Evolutionary conservation across 495 filamentous ascomycete genomes (phyloP), one percentile per base, ranked within the genome.

Genomic region (Penicillium ucsense): DNA sequence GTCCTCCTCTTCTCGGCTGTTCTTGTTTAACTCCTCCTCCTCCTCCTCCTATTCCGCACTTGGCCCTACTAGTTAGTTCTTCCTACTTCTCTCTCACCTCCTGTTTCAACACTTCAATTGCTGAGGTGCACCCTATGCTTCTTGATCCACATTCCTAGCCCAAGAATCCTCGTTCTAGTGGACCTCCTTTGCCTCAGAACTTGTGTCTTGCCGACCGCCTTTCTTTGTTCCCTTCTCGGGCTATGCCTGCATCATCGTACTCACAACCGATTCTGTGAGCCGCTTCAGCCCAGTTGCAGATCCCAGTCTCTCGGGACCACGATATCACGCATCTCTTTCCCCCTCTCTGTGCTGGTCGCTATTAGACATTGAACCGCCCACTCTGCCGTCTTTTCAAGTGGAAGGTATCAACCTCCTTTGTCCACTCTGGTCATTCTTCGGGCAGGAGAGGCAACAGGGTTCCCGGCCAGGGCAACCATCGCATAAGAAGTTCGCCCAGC

Each of bases 201-300:
- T 47, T 28, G 8, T 41, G 28, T 34, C 37, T 41, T 9, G 6
- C 8, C 6, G 28, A 29, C 43, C 27, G 28, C 33, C 32, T 40
- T 35, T 43, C 39, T 43, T 36, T 35, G 31, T 41, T 40, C 38
- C 20, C 20, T 20, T 20, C 31, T 35, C 35, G 35, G 29, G 39
- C 39, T 7, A 48, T 48, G 47, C 36, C 29, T 39, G 10, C 31
- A 40, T 49, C 36, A n/a, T 31, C 35, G 9, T 4, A 10, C 4
- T 10, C 39, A 10, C 39, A 30, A 9, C 29, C 28, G 40, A 50
- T 37, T 38, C 36, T 41, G 35, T 37, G 39, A 49, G 47, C 48
- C 34, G 35, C 35, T 31, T 27, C 36, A 51, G 54, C 41, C 50
- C 50, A 56, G 46, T 56, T 46, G 51, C 54, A 53, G 50, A 53